Conservation (phyloP, 2,329 filamentous ascomycete genomes). For the Venturia pyrina region DNA sequence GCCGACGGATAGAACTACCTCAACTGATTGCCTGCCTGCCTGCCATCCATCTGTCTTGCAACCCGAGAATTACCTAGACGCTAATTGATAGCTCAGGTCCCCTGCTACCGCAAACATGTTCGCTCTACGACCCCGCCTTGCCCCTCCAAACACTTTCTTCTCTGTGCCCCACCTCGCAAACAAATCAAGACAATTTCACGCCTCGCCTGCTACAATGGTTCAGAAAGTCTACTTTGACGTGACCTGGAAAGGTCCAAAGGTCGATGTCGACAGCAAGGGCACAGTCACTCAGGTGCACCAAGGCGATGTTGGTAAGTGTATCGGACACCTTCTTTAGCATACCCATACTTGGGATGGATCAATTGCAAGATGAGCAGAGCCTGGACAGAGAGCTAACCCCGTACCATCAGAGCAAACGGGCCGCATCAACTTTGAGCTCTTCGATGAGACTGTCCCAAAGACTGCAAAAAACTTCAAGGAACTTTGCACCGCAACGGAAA, state of each 20-base stretch:
- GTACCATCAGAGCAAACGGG: slow-evolving; percentile 53
- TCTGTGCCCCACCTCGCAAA: slow-evolving; percentile 11
- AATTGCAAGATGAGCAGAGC: not conserved
- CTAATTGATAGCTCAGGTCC: not conserved
- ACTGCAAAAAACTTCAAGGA: slow-evolving; percentile 77
- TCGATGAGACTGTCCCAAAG: slow-evolving; percentile 76
- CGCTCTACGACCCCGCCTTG: slow-evolving; percentile 6
- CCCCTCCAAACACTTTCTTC: slow-evolving; percentile 2
- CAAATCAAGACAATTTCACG: slow-evolving; percentile 44
- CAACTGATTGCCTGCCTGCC: not conserved
- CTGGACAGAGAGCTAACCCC: not conserved
- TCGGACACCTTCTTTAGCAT: slow-evolving; percentile 13
- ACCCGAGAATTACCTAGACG: not conserved
- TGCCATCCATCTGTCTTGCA: not conserved
- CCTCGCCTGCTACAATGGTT: slow-evolving; percentile 64
- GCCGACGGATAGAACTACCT: not conserved
- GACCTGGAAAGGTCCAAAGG: slow-evolving; percentile 60
- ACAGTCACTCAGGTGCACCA: slow-evolving; percentile 28
- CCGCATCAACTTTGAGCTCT: slow-evolving; percentile 85
- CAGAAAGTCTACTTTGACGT: slow-evolving; percentile 50
- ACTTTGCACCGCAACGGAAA: slow-evolving; percentile 66
- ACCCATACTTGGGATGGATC: not conserved
- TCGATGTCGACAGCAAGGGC: slow-evolving; percentile 49
- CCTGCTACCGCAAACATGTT: slow-evolving; percentile 3
- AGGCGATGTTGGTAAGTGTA: slow-evolving; percentile 42